These are phyloP conservation scores for Diaporthe destruens DNA, from an alignment of 2,329 filamentous ascomycete species.

Conservation along the genomic window DNA sequence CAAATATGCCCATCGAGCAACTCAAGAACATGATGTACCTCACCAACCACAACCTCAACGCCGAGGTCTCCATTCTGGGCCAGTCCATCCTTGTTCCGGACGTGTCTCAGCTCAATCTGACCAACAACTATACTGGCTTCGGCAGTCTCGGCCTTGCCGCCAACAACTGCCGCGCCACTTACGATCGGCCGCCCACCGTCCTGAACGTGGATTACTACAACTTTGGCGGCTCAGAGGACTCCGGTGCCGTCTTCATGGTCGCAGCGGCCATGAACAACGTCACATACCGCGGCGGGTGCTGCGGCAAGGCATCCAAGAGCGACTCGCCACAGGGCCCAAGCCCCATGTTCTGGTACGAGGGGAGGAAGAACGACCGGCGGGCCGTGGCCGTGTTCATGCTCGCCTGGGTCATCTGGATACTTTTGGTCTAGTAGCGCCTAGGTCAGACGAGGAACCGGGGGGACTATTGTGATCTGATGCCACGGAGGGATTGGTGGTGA, in stretches of 20 bases:
- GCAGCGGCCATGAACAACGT: slow-evolving; percentile 80
- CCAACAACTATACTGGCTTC: slow-evolving; percentile 74
- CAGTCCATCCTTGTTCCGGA: slow-evolving; percentile 78
- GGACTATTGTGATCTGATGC: slow-evolving; percentile 41
- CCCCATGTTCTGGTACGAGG: slow-evolving; percentile 40
- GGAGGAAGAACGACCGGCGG: slow-evolving; percentile 33
- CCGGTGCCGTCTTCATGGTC: slow-evolving; percentile 82
- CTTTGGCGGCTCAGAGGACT: slow-evolving; percentile 63
- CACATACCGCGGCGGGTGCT: slow-evolving; percentile 70
- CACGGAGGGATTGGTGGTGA: slow-evolving; percentile 39
- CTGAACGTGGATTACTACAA: slow-evolving; percentile 91
- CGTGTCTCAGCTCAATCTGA: slow-evolving; percentile 75
- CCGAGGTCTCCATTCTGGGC: slow-evolving; percentile 76
- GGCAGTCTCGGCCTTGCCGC: slow-evolving; percentile 76
- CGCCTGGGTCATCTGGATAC: slow-evolving; percentile 42
- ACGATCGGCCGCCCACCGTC: slow-evolving; percentile 80
- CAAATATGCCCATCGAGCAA: slow-evolving; percentile 54
- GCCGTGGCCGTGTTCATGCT: slow-evolving; percentile 39
- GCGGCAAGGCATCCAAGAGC: slow-evolving; percentile 56
- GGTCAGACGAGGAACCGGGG: slow-evolving; percentile 39
- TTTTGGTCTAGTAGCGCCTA: slow-evolving; percentile 40
- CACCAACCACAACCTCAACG: slow-evolving; percentile 92
- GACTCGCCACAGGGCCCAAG: slow-evolving; percentile 33
- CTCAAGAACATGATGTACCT: slow-evolving; percentile 78
- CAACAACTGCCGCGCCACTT: slow-evolving; percentile 70